phyloP scores from a whole-genome alignment of 164 flowering plant genomes.

The Magnolia kwangsiensis region DNA sequence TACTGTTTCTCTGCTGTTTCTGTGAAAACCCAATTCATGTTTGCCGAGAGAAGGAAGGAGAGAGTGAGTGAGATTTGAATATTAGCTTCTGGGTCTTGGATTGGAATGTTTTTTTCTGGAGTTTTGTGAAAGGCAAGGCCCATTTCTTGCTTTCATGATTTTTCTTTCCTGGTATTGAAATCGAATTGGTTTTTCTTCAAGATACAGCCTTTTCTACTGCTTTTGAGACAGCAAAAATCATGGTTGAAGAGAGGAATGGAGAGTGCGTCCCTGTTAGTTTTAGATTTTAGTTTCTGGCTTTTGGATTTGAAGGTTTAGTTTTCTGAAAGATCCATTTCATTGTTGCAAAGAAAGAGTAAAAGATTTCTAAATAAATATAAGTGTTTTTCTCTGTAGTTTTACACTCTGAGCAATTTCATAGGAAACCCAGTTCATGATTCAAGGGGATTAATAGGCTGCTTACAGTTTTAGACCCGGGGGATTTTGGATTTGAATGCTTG shows the following conservation, averaged over 20 bases:
- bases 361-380: no score
- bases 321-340: constrained; percentile 10
- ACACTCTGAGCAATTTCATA: not conserved
- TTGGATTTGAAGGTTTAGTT: constrained; percentile 8
- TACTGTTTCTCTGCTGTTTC: not conserved
- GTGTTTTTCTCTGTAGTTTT: not conserved
- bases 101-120: not conserved
- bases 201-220: no score
- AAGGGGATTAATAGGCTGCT: not conserved
- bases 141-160: not conserved
- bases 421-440: constrained; percentile 4
- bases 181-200: no score
- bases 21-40: not conserved
- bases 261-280: not conserved
- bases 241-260: no score
- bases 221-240: no score
- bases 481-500: no score
- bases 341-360: not conserved
- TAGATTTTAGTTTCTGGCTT: constrained; percentile 4
- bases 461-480: no score
- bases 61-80: not conserved
- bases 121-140: not conserved
- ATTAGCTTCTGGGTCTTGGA: no score
- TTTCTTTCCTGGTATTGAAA: no score
- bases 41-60: not conserved